phyloP scores from a whole-genome alignment of 2,329 filamentous ascomycete species.

The Penicillium sclerotiorum region DNA sequence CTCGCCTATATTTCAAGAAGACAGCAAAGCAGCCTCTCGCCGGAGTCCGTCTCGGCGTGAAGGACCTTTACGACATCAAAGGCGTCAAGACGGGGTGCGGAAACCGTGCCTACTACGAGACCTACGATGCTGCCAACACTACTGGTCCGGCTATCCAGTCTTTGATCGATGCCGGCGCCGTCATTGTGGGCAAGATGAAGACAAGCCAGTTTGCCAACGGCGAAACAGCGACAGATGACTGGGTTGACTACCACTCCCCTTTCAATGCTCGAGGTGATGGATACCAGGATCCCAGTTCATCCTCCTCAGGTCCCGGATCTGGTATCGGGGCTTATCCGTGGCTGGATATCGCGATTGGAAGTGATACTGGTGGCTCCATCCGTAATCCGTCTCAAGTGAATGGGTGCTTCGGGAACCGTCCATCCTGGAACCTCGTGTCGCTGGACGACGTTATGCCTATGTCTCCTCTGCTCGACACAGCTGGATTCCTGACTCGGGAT shows the following conservation, averaged over 20 bases:
- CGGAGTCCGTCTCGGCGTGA: conserved; percentile 63
- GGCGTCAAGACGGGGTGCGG: conserved; percentile 61
- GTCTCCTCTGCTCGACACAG: conserved; percentile 47
- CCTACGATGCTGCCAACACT: conserved; percentile 51
- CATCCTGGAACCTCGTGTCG: conserved; percentile 50
- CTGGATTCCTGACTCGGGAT: conserved; percentile 43
- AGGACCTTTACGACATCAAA: conserved; percentile 63
- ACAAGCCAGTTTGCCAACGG: conserved; percentile 39
- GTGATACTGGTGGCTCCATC: conserved; percentile 45
- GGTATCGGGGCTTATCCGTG: conserved; percentile 40
- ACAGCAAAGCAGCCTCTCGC: conserved; percentile 51
- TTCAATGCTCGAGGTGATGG: conserved; percentile 44
- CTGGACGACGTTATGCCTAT: conserved; percentile 55
- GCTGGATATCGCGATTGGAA: conserved; percentile 54
- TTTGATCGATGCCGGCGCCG: conserved; percentile 61
- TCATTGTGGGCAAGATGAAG: conserved; percentile 42
- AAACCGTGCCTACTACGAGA: conserved; percentile 60
- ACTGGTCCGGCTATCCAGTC: conserved; percentile 57
- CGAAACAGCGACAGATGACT: conserved; percentile 28
- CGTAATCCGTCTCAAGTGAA: conserved; percentile 52
- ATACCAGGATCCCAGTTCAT: conserved; percentile 34
- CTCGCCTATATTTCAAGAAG: conserved; percentile 60
- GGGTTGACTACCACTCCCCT: conserved; percentile 41
- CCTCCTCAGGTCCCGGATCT: conserved; percentile 28
- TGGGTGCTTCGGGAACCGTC: conserved; percentile 55